Base-by-base conservation (phyloP, 192 early-diverging fungal genomes). In the Diversispora epigaea region DNA sequence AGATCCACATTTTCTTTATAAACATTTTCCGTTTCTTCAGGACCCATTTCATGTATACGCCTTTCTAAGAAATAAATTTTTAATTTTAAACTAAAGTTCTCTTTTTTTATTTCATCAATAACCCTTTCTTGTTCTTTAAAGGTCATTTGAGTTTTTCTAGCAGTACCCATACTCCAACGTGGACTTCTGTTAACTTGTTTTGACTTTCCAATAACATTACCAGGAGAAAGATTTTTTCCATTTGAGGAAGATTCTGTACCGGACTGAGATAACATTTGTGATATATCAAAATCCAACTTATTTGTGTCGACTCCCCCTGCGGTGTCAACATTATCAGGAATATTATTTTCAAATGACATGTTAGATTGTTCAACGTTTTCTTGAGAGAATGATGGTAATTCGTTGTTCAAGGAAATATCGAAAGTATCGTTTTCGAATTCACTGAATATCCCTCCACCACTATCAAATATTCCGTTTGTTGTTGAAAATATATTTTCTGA, bases 121-220 rank as follows among this genome's bases (percentile, higher is more conserved):
- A 86, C 85, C 68, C 78, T 80, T 69, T 87, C 84, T 69, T 86
- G 84, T 8, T 84, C 79, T 72, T 87, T 87, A 12, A 87, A 60
- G 0, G 86, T 84, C 80, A 84, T 77, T 40, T 77, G 80, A 62
- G 70, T 69, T 0, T 63, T 68, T 65, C 73, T 71, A 12, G 71
- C 46, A 6, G 71, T 58, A 39, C 50, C 50, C 21, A 19, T 14
- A 60, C 15, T 44, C 55, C 55, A 60, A 0, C 71, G 56, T 25
- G 41, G 39, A 47, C 61, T 73, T 12, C 25, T 55, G 43, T 55
- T 52, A 17, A 32, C 57, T 19, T 55, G 25, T 6, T 41, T 71
- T 1, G 3, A 43, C 10, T 6, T 19, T 57, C 55, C 32, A n/a
- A 39, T 7, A 17, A 43, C 54, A 43, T 10, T 43, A 15, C 55